A percentile compares a stretch with the other conserved stretches of the same genome.
Conservation (phyloP, 805 yeast genomes). For the Lachancea cidri region DNA sequence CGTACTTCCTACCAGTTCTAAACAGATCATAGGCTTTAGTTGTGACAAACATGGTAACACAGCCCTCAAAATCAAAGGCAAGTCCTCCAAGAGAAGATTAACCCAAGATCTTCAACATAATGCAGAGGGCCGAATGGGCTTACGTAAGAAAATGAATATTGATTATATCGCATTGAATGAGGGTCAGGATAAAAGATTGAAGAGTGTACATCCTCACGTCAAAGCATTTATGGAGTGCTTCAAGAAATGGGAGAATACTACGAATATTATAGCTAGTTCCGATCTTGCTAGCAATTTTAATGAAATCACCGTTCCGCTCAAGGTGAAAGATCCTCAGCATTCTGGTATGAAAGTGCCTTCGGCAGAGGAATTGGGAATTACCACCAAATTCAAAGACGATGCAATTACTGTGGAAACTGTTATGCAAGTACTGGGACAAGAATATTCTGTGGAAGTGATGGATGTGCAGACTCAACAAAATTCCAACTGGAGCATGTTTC, state of each 20-base stretch:
- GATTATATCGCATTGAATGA: conserved; percentile 78
- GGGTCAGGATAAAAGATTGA: conserved; percentile 52
- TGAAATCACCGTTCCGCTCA: conserved; percentile 17
- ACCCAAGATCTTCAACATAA: neutral
- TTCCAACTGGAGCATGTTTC: conserved; percentile 55
- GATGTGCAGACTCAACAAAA: conserved; percentile 78
- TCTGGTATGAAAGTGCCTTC: conserved; percentile 18
- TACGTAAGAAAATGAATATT: conserved; percentile 49
- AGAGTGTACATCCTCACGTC: conserved; percentile 57
- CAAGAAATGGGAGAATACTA: conserved; percentile 16
- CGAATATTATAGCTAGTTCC: conserved; percentile 13
- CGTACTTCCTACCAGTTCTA: conserved; percentile 2
- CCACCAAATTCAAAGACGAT: conserved; percentile 6
- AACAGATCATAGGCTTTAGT: conserved; percentile 11
- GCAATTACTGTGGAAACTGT: conserved; percentile 26
- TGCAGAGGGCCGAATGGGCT: conserved; percentile 44
- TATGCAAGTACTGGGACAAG: conserved; percentile 51
- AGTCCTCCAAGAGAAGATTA: neutral
- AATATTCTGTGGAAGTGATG: conserved; percentile 71
- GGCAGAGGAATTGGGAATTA: conserved; percentile 9
- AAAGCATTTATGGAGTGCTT: conserved; percentile 23
- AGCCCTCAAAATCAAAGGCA: conserved; percentile 2
- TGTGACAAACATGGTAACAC: conserved; percentile 13
- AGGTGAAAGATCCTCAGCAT: conserved; percentile 19
- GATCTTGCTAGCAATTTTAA: conserved; percentile 16